Evolutionary conservation across 805 yeast species (phyloP).

Genomic region (Pichia gijzeniarum): DNA sequence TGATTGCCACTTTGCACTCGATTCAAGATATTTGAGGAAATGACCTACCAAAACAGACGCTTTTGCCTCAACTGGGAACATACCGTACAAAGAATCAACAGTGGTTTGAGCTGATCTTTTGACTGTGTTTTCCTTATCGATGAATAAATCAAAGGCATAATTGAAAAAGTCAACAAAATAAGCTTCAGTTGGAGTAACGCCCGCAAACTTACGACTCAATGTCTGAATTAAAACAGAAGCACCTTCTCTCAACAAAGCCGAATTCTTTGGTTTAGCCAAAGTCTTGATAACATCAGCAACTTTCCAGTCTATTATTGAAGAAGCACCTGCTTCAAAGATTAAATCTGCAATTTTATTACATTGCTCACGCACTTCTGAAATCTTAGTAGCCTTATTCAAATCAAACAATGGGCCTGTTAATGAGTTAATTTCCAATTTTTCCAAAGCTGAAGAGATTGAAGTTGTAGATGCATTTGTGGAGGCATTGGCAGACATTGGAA

Average conservation of each 20-base stretch:
- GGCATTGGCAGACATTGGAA: slow-evolving; percentile 26
- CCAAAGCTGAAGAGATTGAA: slow-evolving; percentile 63
- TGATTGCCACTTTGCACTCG: slow-evolving; percentile 91
- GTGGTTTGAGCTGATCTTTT: slow-evolving; percentile 82
- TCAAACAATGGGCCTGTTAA: slow-evolving; percentile 50
- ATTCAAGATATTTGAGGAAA: slow-evolving; percentile 55
- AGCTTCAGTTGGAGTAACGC: slow-evolving; percentile 69
- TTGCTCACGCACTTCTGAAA: slow-evolving; percentile 50
- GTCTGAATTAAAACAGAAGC: slow-evolving; percentile 56
- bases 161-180: slow-evolving; percentile 59
- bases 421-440: slow-evolving; percentile 60
- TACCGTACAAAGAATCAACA: slow-evolving; percentile 59
- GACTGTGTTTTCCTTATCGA: slow-evolving; percentile 85
- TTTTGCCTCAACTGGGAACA: slow-evolving; percentile 72
- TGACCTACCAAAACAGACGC: slow-evolving; percentile 62
- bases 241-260: slow-evolving; percentile 71
- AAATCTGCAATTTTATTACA: slow-evolving; percentile 47
- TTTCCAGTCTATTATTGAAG: slow-evolving; percentile 56
- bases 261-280: slow-evolving; percentile 65
- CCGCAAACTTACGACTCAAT: slow-evolving; percentile 52
- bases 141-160: slow-evolving; percentile 59
- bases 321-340: slow-evolving; percentile 40
- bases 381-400: slow-evolving; percentile 44
- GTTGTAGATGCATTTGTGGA: slow-evolving; percentile 55
- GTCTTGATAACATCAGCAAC: slow-evolving; percentile 57